Conservation (phyloP, 345 rosid genomes). For the Boechera divaricarpa region DNA sequence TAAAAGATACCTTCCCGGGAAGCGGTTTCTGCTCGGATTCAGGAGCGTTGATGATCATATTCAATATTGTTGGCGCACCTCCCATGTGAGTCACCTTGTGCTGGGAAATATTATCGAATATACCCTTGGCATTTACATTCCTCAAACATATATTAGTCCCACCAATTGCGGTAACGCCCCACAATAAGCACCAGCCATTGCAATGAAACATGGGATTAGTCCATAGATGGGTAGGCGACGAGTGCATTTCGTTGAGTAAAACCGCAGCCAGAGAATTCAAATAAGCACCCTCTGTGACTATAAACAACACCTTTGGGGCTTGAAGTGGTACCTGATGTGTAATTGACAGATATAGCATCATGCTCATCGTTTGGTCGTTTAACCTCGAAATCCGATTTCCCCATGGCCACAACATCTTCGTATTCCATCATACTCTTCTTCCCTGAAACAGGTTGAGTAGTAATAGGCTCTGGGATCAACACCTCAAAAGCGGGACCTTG, state of each 20-base stretch:
- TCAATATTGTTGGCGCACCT: constrained; percentile 82
- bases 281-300: constrained; percentile 89
- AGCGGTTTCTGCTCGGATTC: constrained; percentile 49
- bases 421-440: constrained; percentile 45
- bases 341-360: constrained; percentile 85
- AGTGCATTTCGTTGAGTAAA: constrained; percentile 59
- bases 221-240: constrained; percentile 75
- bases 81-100: constrained; percentile 82
- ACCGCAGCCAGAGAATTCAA: constrained; percentile 66
- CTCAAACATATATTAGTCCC: constrained; percentile 80
- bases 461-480: constrained; percentile 52
- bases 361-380: constrained; percentile 60
- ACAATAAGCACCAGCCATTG: constrained; percentile 88
- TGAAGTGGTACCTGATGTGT: constrained; percentile 93
- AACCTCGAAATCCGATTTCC: constrained; percentile 50
- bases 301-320: constrained; percentile 88
- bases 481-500: constrained; percentile 54
- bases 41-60: constrained; percentile 64
- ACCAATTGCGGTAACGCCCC: constrained; percentile 89
- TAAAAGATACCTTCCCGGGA: constrained; percentile 57
- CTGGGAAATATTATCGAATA: constrained; percentile 57
- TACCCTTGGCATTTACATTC: constrained; percentile 56
- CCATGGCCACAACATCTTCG: constrained; percentile 60
- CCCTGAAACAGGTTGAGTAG: constrained; percentile 12
- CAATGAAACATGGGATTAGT: constrained; percentile 96